A percentile compares a stretch with the other conserved stretches of the same genome.
Evolutionary conservation across 2,329 filamentous ascomycete species (phyloP).

Genomic region (Cytospora paraplurivora): DNA sequence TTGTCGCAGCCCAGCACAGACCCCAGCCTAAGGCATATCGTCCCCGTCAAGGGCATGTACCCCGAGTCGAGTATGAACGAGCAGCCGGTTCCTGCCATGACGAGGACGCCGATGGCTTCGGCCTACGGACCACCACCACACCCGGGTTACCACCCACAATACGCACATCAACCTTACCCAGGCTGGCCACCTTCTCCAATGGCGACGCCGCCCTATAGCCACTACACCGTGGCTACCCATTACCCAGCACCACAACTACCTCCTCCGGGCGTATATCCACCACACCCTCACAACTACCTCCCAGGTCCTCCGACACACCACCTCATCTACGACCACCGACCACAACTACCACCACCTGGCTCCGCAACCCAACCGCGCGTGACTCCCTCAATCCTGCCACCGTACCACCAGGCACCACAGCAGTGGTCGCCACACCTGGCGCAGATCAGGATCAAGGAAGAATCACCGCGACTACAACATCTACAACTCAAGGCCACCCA

Average conservation of each 20-base stretch:
- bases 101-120: constrained; percentile 67
- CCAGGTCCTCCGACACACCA: constrained; percentile 35
- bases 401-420: constrained; percentile 32
- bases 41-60: constrained; percentile 92
- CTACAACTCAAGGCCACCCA: constrained; percentile 32
- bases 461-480: constrained; percentile 49
- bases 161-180: constrained; percentile 47
- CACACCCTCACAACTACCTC: constrained; percentile 33
- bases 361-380: constrained; percentile 24
- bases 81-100: constrained; percentile 76
- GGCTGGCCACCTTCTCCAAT: constrained; percentile 59
- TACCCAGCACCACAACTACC: constrained; percentile 30
- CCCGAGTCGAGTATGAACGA: constrained; percentile 94
- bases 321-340: constrained; percentile 31
- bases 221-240: constrained; percentile 42
- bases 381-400: constrained; percentile 26
- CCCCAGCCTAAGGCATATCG: constrained; percentile 75
- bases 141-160: constrained; percentile 43
- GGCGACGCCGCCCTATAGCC: constrained; percentile 55
- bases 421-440: constrained; percentile 39
- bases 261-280: constrained; percentile 37
- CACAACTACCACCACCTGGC: constrained; percentile 31
- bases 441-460: constrained; percentile 37
- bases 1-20: constrained; percentile 83
- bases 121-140: constrained; percentile 29